Evolutionary conservation across 805 yeast genomes (phyloP).

Genomic region (Metschnikowia kunwiensis): DNA sequence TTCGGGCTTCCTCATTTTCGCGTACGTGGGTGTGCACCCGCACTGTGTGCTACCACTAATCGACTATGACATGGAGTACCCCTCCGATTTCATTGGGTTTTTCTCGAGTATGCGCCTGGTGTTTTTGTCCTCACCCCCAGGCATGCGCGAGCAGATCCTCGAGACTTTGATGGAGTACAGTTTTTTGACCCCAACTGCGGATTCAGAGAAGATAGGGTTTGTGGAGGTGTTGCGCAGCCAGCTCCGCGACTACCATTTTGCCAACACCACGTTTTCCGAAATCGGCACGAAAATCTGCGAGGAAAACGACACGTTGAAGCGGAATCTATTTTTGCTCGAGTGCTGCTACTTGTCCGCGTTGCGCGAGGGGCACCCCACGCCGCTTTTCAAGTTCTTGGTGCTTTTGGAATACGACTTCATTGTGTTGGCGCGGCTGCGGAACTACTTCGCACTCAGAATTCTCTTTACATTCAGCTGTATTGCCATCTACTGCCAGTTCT

Average conservation of each 20-base stretch:
- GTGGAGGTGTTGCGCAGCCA: constrained; percentile 8
- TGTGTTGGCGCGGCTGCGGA: constrained; percentile 19
- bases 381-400: constrained; percentile 29
- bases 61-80: constrained; percentile 17
- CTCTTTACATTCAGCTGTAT: constrained; percentile 23
- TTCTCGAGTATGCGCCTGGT: constrained; percentile 9
- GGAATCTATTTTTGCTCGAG: constrained; percentile 15
- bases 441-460: constrained; percentile 27
- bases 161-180: constrained; percentile 7
- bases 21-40: constrained; percentile 33
- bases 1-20: constrained; percentile 23
- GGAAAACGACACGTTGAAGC: constrained; percentile 9
- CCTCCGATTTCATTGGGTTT: constrained; percentile 23
- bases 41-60: constrained; percentile 29
- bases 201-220: constrained; percentile 7
- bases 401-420: constrained; percentile 17
- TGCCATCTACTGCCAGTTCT: constrained; percentile 22
- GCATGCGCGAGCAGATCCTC: constrained; percentile 6
- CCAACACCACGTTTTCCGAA: constrained; percentile 6
- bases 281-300: constrained; percentile 10
- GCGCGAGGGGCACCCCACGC: constrained; percentile 27
- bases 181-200: constrained; percentile 1
- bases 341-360: constrained; percentile 15
- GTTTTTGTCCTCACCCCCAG: constrained; percentile 4
- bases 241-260: constrained; percentile 7